A percentile compares a stretch with the other conserved stretches of the same genome.
phyloP scores from a whole-genome alignment of 768 basidiomycete species.

The Auricularia sp. region DNA sequence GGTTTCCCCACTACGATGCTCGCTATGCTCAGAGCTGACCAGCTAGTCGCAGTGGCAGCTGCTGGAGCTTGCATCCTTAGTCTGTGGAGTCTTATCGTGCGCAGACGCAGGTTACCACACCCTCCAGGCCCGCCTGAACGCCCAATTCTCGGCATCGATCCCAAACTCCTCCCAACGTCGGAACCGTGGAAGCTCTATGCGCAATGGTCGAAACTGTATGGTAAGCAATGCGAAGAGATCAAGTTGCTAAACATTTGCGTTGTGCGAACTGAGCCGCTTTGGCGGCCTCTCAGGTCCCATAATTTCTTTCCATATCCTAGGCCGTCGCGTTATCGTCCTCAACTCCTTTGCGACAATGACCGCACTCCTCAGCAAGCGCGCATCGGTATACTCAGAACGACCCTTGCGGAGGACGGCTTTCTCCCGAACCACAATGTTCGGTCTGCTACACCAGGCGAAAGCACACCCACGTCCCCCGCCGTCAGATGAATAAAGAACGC shows the following conservation, averaged over 20 bases:
- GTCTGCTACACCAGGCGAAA: no score
- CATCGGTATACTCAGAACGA: neutral
- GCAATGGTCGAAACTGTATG: slow-evolving; percentile 18
- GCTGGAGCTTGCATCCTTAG: neutral
- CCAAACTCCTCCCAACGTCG: neutral
- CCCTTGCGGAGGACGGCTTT: neutral
- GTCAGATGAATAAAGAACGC: no score
- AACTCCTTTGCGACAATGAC: neutral
- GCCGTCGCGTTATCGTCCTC: neutral
- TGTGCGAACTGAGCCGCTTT: neutral
- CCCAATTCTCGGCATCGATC: neutral
- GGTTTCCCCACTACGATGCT: no score
- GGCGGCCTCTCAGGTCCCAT: neutral
- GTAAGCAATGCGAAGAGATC: slow-evolving; percentile 5
- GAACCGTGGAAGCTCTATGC: slow-evolving; percentile 14
- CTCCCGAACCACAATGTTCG: no score
- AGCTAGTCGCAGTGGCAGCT: neutral
- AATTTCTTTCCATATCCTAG: neutral
- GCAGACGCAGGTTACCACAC: neutral
- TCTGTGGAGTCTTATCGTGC: neutral
- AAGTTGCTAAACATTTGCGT: neutral
- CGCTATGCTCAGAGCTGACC: no score
- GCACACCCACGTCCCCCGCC: no score
- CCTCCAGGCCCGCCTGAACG: neutral
- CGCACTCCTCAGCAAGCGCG: neutral